Conservation (phyloP, 192 early-diverging fungal species). For the Mortierella claussenii region DNA sequence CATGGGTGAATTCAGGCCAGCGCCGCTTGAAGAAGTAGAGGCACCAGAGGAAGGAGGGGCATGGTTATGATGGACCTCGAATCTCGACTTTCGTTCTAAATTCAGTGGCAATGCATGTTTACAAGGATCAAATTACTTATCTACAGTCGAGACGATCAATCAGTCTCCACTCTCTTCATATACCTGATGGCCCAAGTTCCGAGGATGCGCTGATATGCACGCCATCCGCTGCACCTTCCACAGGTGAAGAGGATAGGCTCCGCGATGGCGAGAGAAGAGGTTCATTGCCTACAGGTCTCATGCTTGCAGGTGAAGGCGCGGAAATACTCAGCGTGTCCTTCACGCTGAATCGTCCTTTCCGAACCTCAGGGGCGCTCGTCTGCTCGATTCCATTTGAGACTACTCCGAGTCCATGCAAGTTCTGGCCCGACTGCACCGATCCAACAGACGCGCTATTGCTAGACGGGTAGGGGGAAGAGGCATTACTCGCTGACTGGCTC, state of each 20-base stretch:
- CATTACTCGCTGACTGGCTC: slow-evolving; percentile 8
- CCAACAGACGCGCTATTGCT: slow-evolving; percentile 8
- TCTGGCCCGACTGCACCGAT: slow-evolving; percentile 16
- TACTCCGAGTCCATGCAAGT: slow-evolving; percentile 37
- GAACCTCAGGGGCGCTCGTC: slow-evolving; percentile 54
- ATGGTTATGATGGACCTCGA: slow-evolving; percentile 43
- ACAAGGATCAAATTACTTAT: background rate
- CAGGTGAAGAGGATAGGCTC: slow-evolving; percentile 40
- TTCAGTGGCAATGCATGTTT: background rate
- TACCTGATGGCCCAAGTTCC: slow-evolving; percentile 32
- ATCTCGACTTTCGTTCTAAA: slow-evolving; percentile 46
- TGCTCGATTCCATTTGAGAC: slow-evolving; percentile 6
- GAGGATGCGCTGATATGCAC: slow-evolving; percentile 11
- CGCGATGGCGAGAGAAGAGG: slow-evolving; percentile 34
- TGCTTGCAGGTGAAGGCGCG: slow-evolving; percentile 21
- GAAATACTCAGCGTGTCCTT: slow-evolving; percentile 51
- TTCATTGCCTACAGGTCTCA: slow-evolving; percentile 13
- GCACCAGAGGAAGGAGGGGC: slow-evolving; percentile 2
- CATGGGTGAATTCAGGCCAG: slow-evolving; percentile 20
- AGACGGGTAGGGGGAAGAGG: slow-evolving; percentile 16
- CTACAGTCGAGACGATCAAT: too few species aligned
- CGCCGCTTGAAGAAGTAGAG: slow-evolving; percentile 6
- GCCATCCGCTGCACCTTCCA: slow-evolving; percentile 33
- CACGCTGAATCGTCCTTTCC: slow-evolving; percentile 83
- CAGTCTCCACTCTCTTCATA: too few species aligned